phyloP scores from a whole-genome alignment of 345 rosid genomes.

The Eucalyptus guilfoylei region DNA sequence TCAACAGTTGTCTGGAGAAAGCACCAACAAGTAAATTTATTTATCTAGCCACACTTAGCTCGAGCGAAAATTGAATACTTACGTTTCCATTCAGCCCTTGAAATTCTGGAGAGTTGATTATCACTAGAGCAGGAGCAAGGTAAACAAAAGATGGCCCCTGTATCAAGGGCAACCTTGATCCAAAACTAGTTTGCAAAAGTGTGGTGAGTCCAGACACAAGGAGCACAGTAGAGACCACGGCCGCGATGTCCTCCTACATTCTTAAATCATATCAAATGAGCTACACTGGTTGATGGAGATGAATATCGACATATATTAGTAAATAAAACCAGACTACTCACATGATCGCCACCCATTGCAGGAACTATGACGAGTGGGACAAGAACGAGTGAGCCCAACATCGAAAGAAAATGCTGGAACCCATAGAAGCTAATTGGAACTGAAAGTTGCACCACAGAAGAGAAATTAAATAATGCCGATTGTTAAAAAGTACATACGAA shows the following conservation, averaged over 20 bases:
- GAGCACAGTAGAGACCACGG: slow-evolving; percentile 79
- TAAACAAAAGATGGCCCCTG: slow-evolving; percentile 93
- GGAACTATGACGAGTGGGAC: slow-evolving; percentile 94
- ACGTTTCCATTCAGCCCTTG: slow-evolving; percentile 88
- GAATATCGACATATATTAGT: not conserved
- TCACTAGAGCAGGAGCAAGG: slow-evolving; percentile 84
- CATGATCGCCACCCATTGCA: slow-evolving; percentile 94
- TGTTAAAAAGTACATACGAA: not conserved
- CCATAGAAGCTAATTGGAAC: slow-evolving; percentile 95
- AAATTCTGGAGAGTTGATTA: slow-evolving; percentile 85
- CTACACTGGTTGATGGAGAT: not conserved
- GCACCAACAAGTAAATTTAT: not conserved
- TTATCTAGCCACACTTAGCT: not conserved
- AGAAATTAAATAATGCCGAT: not conserved
- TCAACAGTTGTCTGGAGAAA: not conserved
- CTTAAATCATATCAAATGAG: slow-evolving; percentile 26
- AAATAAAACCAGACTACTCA: slow-evolving; percentile 24
- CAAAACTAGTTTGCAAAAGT: slow-evolving; percentile 72
- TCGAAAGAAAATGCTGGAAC: slow-evolving; percentile 86
- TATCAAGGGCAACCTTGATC: slow-evolving; percentile 89
- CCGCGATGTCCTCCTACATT: slow-evolving; percentile 80
- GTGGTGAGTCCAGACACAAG: slow-evolving; percentile 88
- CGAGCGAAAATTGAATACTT: not conserved
- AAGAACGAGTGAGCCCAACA: slow-evolving; percentile 82
- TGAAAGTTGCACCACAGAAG: slow-evolving; percentile 10